Percentiles rank a stretch among this genome's conserved stretches.
Evolutionary conservation across 768 basidiomycete genomes (phyloP).

Genomic region (Kondoa subrosea): DNA sequence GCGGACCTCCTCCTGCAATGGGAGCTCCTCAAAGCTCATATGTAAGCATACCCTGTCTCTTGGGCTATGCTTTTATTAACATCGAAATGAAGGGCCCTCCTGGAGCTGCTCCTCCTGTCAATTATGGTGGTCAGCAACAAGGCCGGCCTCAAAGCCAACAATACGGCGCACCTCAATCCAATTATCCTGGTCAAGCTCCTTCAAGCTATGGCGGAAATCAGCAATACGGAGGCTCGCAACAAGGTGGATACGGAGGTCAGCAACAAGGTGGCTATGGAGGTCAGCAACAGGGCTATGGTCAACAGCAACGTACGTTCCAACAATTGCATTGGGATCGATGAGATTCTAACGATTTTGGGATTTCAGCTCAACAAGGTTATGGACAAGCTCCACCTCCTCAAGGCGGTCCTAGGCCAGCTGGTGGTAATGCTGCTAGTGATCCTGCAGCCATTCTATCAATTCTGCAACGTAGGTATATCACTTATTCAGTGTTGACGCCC

Average conservation of each 20-base stretch:
- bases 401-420: background rate
- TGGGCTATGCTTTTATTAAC: too few relatives aligned
- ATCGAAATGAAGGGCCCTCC: slow-evolving; percentile 17
- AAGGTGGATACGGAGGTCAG: too few relatives aligned
- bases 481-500: background rate
- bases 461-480: too few relatives aligned
- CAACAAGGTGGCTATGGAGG: too few relatives aligned
- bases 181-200: slow-evolving; percentile 13
- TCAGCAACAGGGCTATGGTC: background rate
- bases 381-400: background rate
- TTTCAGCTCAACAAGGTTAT: too few relatives aligned
- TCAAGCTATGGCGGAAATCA: background rate
- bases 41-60: slow-evolving; percentile 8
- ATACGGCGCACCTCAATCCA: slow-evolving; percentile 1
- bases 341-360: too few relatives aligned
- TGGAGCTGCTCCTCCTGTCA: background rate
- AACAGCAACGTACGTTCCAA: too few relatives aligned
- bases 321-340: too few relatives aligned
- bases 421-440: background rate
- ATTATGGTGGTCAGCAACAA: slow-evolving; percentile 10
- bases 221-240: background rate
- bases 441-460: background rate
- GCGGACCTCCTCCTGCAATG: too few relatives aligned
- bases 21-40: slow-evolving; percentile 15
- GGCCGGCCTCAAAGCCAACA: slow-evolving; percentile 10